Conservation (phyloP, 257 asterid species). For the Primulina eburnea region DNA sequence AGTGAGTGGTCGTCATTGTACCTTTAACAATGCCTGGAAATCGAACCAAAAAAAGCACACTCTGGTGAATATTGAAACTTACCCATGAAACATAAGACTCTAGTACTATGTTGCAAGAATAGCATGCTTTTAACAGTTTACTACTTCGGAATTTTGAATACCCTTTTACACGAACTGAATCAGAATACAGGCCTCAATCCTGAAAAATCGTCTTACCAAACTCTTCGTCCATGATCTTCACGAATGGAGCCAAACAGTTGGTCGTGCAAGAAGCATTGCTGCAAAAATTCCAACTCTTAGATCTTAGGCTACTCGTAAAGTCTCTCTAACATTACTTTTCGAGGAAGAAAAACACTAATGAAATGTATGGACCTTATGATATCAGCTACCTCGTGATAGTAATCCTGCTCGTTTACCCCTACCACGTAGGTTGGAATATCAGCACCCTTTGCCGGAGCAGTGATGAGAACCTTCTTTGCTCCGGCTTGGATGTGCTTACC, state of each 20-base stretch:
- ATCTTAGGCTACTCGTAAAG: neutral
- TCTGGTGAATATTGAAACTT: neutral
- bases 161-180: neutral
- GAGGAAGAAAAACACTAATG: neutral
- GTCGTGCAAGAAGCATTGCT: conserved; percentile 99
- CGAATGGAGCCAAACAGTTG: conserved; percentile 95
- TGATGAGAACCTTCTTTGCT: conserved; percentile 90
- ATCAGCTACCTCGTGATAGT: conserved; percentile 66
- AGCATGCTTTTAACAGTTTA: neutral
- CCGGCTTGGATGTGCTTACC: conserved; percentile 98
- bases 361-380: conserved; percentile 59
- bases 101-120: neutral
- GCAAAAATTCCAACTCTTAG: conserved; percentile 24
- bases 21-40: conserved; percentile 89
- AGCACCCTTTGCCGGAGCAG: conserved; percentile 97
- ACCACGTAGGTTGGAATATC: conserved; percentile 91
- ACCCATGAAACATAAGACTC: neutral
- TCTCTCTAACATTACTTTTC: neutral
- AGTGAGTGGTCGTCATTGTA: conserved; percentile 95
- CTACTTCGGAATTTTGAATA: neutral
- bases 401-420: conserved; percentile 85
- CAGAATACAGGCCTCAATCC: neutral
- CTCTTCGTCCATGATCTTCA: conserved; percentile 79
- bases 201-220: conserved; percentile 43
- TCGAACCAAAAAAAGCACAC: neutral